phyloP scores from a whole-genome alignment of 1,139 yeast species.

The Pichia sp. region DNA sequence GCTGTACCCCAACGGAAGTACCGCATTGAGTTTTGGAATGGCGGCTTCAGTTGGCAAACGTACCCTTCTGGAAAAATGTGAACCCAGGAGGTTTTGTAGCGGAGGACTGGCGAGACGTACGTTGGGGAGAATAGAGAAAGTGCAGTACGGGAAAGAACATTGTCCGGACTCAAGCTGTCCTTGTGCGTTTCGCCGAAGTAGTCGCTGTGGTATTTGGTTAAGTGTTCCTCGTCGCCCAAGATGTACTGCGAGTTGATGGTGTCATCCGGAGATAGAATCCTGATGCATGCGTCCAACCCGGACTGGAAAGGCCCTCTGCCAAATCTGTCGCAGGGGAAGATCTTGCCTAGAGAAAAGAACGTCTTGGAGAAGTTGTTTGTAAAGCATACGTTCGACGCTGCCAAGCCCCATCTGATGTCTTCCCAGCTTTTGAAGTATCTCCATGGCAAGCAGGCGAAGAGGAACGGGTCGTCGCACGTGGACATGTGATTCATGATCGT shows the following conservation, averaged over 20 bases:
- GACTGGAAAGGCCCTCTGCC: slow-evolving; percentile 94
- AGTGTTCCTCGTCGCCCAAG: slow-evolving; percentile 11
- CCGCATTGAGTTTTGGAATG: slow-evolving; percentile 79
- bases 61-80: slow-evolving; percentile 95
- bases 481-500: slow-evolving; percentile 98
- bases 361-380: slow-evolving; percentile 46
- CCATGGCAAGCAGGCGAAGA: slow-evolving; percentile 85
- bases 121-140: slow-evolving; percentile 27
- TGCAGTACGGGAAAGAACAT: slow-evolving; percentile 35
- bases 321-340: slow-evolving; percentile 77
- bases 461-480: slow-evolving; percentile 86
- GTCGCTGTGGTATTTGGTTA: slow-evolving; percentile 25
- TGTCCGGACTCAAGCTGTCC: neutral
- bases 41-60: slow-evolving; percentile 79
- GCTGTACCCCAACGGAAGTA: slow-evolving; percentile 96
- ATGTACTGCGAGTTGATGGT: slow-evolving; percentile 50
- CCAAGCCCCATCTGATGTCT: slow-evolving; percentile 87
- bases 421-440: slow-evolving; percentile 59
- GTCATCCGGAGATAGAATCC: slow-evolving; percentile 76
- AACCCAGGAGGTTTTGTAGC: slow-evolving; percentile 77
- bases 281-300: slow-evolving; percentile 82
- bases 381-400: slow-evolving; percentile 89
- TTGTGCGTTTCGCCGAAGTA: neutral
- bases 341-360: slow-evolving; percentile 85
- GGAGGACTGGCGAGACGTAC: slow-evolving; percentile 45